Evolutionary conservation across 2,329 filamentous ascomycete species (phyloP), one percentile per base, ranked within the genome.

Genomic region (Sarocladiaceae sp.): DNA sequence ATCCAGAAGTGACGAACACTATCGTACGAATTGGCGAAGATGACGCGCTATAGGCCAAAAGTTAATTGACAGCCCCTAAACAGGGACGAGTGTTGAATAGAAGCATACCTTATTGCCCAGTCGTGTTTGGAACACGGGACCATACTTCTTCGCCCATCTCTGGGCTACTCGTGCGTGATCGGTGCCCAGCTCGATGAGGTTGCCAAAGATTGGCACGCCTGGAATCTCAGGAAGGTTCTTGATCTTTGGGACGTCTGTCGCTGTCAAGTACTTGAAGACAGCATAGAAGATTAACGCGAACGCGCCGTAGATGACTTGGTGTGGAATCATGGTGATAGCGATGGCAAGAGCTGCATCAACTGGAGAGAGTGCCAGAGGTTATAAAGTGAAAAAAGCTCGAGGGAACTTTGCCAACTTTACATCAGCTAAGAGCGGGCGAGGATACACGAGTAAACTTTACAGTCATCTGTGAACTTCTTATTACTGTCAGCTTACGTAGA

Each of bases 11-110:
- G 76, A 52, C 80, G 83, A 29, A 92, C 87, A 0, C 86, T 80
- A 18, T 89, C 84, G 60, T 90, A 92, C 1, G 81, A 84, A 60
- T 93, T 93, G 56, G 87, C 88, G 61, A 90, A 90, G 28, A 93
- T 75, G 55, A 92, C 84, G 54, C 87, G 78, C 67, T 77, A 75
- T 53, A 10, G 3, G 31, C 33, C 8, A 31, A 18, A 15, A 29
- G 2, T 44, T 22, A 39, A 48, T 37, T 22, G 13, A 8, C n/a
- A 40, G 33, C 20, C 26, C 2, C 3, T 10, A 23, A 11, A 31
- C 3, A 4, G 23, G 1, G 3, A 22, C 8, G n/a, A 23, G n/a
- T n/a, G n/a, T n/a, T n/a, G n/a, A n/a, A n/a, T n/a, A n/a, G 18
- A n/a, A 4, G 57, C 58, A 55, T 62, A 85, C 83, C 60, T 73